Evolutionary conservation across 1,139 yeast genomes (phyloP), one percentile per base, ranked within the genome.

Genomic region (Pichia cactophila): DNA sequence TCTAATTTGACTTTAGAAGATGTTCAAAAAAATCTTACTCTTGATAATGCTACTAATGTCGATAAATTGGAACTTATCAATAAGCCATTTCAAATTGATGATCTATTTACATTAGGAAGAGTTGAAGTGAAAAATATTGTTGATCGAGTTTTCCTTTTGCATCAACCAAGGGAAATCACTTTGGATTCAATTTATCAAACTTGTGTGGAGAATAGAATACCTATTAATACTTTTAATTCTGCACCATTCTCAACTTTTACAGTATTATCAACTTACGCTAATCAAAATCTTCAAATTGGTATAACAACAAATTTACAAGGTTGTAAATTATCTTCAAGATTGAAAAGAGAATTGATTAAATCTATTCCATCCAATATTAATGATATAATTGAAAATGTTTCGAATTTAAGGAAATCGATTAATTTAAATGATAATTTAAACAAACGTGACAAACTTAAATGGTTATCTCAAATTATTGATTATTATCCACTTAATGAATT

Each of bases 391-490:
- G 65, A 69, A 28, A 80, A 79, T 47, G 78, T 90, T 42, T 96
- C 96, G 0, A 70, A 71, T 33, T 70, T 90, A 48, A 74, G 96
- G 53, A 62, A 68, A 35, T 66, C 66, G 33, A 78, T 87, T 31
- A 81, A 78, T 54, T 65, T 70, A 23, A 94, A 86, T 45, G 95
- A 87, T 58, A 78, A 78, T 58, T 72, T 74, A 58, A 79, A 77
- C 53, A 63, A 73, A 31, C 83, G 80, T 26, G 52, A 50, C 61
- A 70, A 95, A 56, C 73, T 87, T 41, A 74, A 95, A 58, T 92
- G 96, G 95, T 70, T 90, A 50, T 79, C 90, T 1, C 97, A 90
- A 61, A 78, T 90, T 45, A 94, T 90, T 46, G 97, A 90, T 62
- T 90, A 90, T 63, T 90, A 81, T 62, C 98, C 98, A 4, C 70